These are phyloP conservation scores for Aschersonia sp. DNA, from an alignment of 2,329 filamentous ascomycete genomes.

Conservation along the genomic window DNA sequence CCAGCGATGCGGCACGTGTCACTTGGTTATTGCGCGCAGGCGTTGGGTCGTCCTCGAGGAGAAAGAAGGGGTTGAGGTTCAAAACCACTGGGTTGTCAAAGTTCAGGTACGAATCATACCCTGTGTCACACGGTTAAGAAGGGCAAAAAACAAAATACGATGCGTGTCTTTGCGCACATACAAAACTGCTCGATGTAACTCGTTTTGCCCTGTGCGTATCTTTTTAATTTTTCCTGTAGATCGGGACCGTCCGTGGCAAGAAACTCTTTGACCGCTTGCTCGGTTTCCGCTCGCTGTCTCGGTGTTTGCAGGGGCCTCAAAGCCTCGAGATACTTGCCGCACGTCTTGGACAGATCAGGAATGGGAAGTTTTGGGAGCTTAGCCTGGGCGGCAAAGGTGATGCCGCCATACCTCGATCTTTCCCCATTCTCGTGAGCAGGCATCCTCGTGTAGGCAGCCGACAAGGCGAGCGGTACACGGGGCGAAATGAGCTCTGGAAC, in stretches of 20 bases:
- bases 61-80: constrained; percentile 95
- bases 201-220: constrained; percentile 78
- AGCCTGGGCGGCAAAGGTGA: constrained; percentile 84
- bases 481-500: constrained; percentile 14
- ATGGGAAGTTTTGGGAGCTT: constrained; percentile 85
- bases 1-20: constrained; percentile 81
- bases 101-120: constrained; percentile 98
- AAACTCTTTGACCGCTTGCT: constrained; percentile 70
- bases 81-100: constrained; percentile 95
- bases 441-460: constrained; percentile 22
- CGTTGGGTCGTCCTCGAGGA: constrained; percentile 93
- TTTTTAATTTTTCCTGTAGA: constrained; percentile 77
- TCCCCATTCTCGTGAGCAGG: constrained; percentile 27
- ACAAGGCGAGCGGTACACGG: constrained; percentile 8
- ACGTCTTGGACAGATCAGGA: constrained; percentile 68
- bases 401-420: constrained; percentile 44
- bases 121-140: constrained; percentile 26
- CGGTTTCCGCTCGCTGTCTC: constrained; percentile 73
- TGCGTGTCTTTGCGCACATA: constrained; percentile 18
- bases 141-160: not conserved
- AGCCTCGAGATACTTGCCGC: constrained; percentile 64
- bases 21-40: constrained; percentile 94
- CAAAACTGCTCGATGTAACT: constrained; percentile 99
- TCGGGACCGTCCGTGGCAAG: constrained; percentile 66
- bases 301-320: constrained; percentile 68